These are phyloP conservation scores for Stenocarpella maydis DNA, from an alignment of 2,329 filamentous ascomycete genomes.

Conservation along the genomic window DNA sequence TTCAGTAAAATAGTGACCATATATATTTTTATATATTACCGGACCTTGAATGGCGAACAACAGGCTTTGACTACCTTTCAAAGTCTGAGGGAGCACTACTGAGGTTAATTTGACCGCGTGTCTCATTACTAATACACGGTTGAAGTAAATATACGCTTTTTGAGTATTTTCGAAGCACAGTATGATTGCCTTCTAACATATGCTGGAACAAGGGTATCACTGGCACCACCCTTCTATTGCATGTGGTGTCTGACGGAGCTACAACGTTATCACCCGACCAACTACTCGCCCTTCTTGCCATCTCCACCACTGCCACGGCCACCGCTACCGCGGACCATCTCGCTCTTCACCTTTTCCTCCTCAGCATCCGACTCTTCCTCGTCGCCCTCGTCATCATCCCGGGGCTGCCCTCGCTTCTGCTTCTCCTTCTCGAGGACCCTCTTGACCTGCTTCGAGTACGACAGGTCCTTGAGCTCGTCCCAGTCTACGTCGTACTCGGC, in stretches of 20 bases:
- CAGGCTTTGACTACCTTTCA: no score
- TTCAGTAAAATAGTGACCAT: no score
- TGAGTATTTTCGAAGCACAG: neutral
- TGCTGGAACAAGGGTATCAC: conserved; percentile 20
- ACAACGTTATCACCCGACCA: neutral
- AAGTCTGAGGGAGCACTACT: no score
- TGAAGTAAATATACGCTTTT: no score
- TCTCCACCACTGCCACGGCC: neutral
- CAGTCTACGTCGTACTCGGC: conserved; percentile 91
- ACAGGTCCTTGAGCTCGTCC: conserved; percentile 79
- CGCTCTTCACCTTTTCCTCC: conserved; percentile 41
- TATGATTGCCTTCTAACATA: conserved; percentile 9
- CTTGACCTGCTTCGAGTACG: conserved; percentile 63
- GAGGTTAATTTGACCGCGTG: no score
- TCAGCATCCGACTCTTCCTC: conserved; percentile 48
- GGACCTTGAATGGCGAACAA: no score
- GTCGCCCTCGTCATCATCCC: conserved; percentile 50
- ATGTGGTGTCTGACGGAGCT: neutral
- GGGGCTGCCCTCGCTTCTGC: conserved; percentile 47
- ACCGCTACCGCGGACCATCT: conserved; percentile 30
- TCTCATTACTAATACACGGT: no score
- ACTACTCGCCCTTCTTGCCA: conserved; percentile 13
- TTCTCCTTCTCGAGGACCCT: conserved; percentile 64
- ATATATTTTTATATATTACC: no score
- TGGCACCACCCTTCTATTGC: neutral